phyloP scores from a whole-genome alignment of 140 eudicot species.

The Senecio squalidus region DNA sequence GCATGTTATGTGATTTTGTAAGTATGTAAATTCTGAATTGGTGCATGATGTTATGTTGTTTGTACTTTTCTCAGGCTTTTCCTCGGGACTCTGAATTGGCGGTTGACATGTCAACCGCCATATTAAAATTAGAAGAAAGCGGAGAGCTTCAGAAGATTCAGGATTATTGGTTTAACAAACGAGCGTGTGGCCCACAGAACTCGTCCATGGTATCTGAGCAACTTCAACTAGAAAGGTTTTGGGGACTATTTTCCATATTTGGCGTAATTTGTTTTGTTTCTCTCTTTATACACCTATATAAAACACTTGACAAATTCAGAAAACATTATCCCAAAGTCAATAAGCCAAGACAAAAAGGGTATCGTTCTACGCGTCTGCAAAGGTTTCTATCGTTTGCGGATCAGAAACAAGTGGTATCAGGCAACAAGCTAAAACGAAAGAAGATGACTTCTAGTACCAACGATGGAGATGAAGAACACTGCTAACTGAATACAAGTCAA shows the following conservation, averaged over 20 bases:
- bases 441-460: not conserved
- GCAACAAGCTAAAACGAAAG: not conserved
- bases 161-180: not conserved
- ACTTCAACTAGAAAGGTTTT: not conserved
- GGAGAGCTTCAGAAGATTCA: not conserved
- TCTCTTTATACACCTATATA: not conserved
- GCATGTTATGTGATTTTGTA: not conserved
- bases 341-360: not conserved
- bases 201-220: not conserved
- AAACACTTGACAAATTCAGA: not conserved
- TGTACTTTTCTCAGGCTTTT: not conserved
- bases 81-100: not conserved
- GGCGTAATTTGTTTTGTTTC: not conserved
- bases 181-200: not conserved
- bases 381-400: not conserved
- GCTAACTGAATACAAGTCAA: too few relatives aligned
- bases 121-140: not conserved
- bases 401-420: not conserved
- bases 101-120: not conserved
- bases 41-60: not conserved
- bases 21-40: not conserved
- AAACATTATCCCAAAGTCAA: not conserved
- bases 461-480: not conserved
- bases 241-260: not conserved
- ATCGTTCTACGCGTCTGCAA: not conserved